A percentile compares a stretch with the other conserved stretches of the same genome.
Conservation (phyloP, 345 rosid genomes). For the Eucalyptus regnans region DNA sequence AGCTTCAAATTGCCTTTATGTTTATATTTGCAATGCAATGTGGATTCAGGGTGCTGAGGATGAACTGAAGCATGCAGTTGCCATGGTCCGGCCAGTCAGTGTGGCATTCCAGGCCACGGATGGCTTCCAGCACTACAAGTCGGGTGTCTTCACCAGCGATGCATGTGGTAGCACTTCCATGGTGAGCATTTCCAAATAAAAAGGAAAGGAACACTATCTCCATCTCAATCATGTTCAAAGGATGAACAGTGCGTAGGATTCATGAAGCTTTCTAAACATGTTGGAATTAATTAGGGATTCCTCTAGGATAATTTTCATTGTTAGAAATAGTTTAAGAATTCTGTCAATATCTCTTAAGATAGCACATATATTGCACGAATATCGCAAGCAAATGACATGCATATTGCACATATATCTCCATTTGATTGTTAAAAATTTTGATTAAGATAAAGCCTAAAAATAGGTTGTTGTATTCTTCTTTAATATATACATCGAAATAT, state of each 20-base stretch:
- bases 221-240: neutral
- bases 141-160: conserved; percentile 64
- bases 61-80: conserved; percentile 89
- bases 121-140: conserved; percentile 55
- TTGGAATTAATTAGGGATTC: neutral
- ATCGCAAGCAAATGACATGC: accelerated
- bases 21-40: neutral
- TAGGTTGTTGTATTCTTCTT: too few species aligned
- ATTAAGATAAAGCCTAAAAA: too few species aligned
- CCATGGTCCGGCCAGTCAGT: conserved; percentile 72
- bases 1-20: neutral
- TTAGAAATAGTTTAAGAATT: too few species aligned
- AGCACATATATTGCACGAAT: too few species aligned
- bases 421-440: too few species aligned
- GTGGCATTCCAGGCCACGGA: conserved; percentile 67
- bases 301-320: too few species aligned
- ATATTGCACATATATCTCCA: too few species aligned
- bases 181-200: neutral
- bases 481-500: too few species aligned
- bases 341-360: too few species aligned
- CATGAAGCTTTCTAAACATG: neutral
- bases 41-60: conserved; percentile 76
- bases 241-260: neutral
- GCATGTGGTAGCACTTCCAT: conserved; percentile 54
- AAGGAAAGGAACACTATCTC: too few species aligned